A percentile compares a stretch with the other conserved stretches of the same genome.
Evolutionary conservation across 192 early-diverging fungal species (phyloP).

Genomic region (Gamsiella multidivaricata): DNA sequence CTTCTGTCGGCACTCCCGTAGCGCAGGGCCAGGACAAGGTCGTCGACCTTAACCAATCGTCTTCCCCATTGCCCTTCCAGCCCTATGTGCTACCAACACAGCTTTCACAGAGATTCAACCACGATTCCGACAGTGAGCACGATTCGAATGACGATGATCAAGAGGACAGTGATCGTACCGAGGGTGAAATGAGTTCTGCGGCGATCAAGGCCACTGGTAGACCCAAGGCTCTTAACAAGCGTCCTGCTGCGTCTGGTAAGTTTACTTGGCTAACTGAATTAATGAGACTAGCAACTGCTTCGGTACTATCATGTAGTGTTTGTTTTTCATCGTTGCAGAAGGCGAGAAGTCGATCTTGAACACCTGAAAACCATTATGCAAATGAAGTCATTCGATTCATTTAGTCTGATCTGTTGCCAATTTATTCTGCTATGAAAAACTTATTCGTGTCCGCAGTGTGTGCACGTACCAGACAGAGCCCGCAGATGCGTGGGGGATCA

Average conservation of each 20-base stretch:
- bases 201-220: slow-evolving; percentile 4
- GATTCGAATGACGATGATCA: slow-evolving; percentile 19
- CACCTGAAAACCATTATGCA: too few species aligned
- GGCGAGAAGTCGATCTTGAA: too few species aligned
- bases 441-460: too few species aligned
- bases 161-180: slow-evolving; percentile 53
- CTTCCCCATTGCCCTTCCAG: slow-evolving; percentile 5
- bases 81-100: slow-evolving; percentile 2
- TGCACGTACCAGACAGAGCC: too few species aligned
- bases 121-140: slow-evolving; percentile 31
- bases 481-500: too few species aligned
- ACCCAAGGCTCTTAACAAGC: slow-evolving; percentile 18
- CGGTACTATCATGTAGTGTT: too few species aligned
- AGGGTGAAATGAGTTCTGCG: slow-evolving; percentile 24
- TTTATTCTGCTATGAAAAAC: too few species aligned
- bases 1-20: background rate
- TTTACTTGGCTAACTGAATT: background rate
- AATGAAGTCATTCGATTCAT: background rate
- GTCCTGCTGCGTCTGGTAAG: slow-evolving; percentile 23
- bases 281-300: too few species aligned
- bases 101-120: slow-evolving; percentile 38
- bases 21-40: background rate
- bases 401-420: too few species aligned
- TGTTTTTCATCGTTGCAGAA: too few species aligned
- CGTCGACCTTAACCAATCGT: slow-evolving; percentile 8